Percentiles rank a stretch among this genome's conserved stretches.
phyloP scores from a whole-genome alignment of 192 early-diverging fungal species.

The Coemansia sp. region DNA sequence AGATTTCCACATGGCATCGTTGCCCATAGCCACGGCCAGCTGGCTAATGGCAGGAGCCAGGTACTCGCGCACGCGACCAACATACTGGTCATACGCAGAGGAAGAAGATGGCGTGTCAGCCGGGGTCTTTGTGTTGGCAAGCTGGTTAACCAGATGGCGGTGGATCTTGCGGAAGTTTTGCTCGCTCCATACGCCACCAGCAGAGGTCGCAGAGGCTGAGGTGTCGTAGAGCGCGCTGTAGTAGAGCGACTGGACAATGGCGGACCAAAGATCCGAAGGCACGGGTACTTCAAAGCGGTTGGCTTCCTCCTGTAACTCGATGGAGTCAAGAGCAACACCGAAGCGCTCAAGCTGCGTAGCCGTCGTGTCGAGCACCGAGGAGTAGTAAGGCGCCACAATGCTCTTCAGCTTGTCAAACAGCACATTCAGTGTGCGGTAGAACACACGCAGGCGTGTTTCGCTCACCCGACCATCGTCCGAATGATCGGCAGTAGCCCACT shows the following conservation, averaged over 20 bases:
- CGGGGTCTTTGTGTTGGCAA: conserved; percentile 56
- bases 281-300: conserved; percentile 33
- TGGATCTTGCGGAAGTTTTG: conserved; percentile 75
- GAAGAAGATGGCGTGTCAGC: not conserved
- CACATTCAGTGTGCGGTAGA: conserved; percentile 39
- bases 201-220: conserved; percentile 17
- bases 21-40: conserved; percentile 71
- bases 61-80: conserved; percentile 56
- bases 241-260: conserved; percentile 64
- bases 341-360: conserved; percentile 59
- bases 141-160: conserved; percentile 71
- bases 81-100: conserved; percentile 38
- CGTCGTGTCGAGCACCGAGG: conserved; percentile 68
- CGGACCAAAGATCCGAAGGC: conserved; percentile 68
- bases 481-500: conserved; percentile 34
- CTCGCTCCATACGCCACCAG: conserved; percentile 63
- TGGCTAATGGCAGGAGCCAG: conserved; percentile 79
- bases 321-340: conserved; percentile 19
- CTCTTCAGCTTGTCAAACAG: conserved; percentile 52
- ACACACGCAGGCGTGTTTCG: conserved; percentile 35
- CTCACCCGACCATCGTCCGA: not conserved
- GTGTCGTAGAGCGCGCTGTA: conserved; percentile 64
- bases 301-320: conserved; percentile 46
- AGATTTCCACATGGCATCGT: conserved; percentile 83
- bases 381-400: conserved; percentile 78